Conservation (phyloP, 192 early-diverging fungal genomes). For the Endogone sp. region DNA sequence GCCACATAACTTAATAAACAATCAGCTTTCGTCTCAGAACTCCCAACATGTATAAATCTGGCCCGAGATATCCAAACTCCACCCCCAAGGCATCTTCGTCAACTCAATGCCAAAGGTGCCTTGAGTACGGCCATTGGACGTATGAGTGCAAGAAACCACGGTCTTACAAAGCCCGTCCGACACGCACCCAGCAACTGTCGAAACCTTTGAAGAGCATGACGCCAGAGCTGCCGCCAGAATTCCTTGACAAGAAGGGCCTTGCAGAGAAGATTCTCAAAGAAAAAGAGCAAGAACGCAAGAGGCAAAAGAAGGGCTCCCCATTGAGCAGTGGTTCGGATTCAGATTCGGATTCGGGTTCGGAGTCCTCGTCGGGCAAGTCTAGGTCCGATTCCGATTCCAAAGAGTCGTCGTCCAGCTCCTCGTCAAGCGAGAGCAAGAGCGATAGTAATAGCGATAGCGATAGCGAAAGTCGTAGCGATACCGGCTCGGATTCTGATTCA, state of each 20-base stretch:
- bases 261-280: constrained; percentile 45
- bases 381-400: neutral
- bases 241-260: constrained; percentile 39
- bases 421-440: neutral
- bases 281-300: constrained; percentile 31
- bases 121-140: constrained; percentile 55
- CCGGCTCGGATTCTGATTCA: neutral
- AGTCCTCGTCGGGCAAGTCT: neutral
- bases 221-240: constrained; percentile 44
- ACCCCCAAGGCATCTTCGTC: constrained; percentile 25
- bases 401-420: constrained; percentile 4
- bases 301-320: constrained; percentile 9
- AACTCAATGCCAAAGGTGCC: constrained; percentile 56
- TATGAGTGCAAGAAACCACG: constrained; percentile 46
- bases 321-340: neutral
- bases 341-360: neutral
- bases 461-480: neutral
- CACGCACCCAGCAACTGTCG: constrained; percentile 55
- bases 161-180: constrained; percentile 46
- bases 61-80: neutral
- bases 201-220: constrained; percentile 45
- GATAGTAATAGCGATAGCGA: neutral
- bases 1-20: too few species aligned
- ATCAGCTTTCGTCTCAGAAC: too few species aligned
- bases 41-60: neutral